A percentile compares a stretch with the other conserved stretches of the same genome.
These are phyloP conservation scores for Maudiozyma bulderi DNA, from an alignment of 805 yeast species.

Conservation along the genomic window DNA sequence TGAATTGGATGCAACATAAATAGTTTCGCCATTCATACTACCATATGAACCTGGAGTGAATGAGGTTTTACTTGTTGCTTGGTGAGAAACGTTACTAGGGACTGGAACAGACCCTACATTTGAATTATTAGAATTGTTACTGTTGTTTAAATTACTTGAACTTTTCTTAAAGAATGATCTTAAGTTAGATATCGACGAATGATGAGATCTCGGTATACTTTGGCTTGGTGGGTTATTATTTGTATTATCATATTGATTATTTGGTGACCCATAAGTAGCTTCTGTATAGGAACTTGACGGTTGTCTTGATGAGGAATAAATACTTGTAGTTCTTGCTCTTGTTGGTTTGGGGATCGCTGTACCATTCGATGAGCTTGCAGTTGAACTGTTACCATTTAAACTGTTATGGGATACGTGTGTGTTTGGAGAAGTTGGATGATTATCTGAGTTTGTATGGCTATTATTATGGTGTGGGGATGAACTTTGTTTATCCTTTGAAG, in stretches of 20 bases:
- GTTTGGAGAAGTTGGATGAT: neutral
- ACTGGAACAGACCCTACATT: conserved; percentile 1
- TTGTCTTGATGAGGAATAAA: conserved; percentile 29
- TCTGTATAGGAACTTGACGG: conserved; percentile 20
- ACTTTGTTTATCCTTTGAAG: conserved; percentile 11
- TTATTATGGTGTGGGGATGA: neutral
- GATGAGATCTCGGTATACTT: conserved; percentile 40
- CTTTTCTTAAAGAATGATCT: conserved; percentile 58
- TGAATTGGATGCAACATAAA: conserved; percentile 23
- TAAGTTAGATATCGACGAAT: conserved; percentile 71
- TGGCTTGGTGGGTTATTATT: conserved; percentile 31
- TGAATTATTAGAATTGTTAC: conserved; percentile 2
- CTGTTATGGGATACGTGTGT: neutral
- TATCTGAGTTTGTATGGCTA: neutral
- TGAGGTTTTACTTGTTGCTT: neutral
- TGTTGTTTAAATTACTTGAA: conserved; percentile 2
- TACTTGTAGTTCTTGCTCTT: conserved; percentile 27
- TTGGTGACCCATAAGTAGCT: conserved; percentile 20
- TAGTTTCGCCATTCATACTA: conserved; percentile 31
- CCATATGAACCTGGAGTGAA: conserved; percentile 28
- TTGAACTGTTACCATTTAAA: neutral
- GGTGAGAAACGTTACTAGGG: neutral
- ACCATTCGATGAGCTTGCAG: conserved; percentile 6
- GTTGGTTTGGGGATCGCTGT: conserved; percentile 30
- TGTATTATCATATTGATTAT: conserved; percentile 28